Percentiles rank a stretch among this genome's conserved stretches.
Conservation (phyloP, 306 rosid species). For the Quercus wislizeni region DNA sequence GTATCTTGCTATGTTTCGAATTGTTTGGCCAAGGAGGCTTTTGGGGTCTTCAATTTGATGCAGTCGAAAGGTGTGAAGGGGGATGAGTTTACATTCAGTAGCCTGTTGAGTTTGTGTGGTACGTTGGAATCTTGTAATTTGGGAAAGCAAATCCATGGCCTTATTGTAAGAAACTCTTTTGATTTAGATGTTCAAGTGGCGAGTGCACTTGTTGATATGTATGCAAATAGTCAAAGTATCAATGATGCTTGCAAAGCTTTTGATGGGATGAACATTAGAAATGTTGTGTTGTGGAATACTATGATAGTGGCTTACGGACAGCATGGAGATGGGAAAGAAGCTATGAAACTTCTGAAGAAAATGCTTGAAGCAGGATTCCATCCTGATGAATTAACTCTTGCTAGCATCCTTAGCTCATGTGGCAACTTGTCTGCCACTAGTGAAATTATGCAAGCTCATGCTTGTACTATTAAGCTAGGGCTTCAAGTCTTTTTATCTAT, state of each 20-base stretch:
- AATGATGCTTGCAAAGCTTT: conserved; percentile 45
- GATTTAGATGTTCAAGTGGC: conserved; percentile 67
- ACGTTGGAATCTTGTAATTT: conserved; percentile 28
- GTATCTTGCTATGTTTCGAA: conserved; percentile 55
- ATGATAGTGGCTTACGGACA: conserved; percentile 65
- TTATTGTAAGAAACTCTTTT: conserved; percentile 41
- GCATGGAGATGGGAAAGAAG: conserved; percentile 48
- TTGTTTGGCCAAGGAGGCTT: conserved; percentile 40
- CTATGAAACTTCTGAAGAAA: conserved; percentile 48
- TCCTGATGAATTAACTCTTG: conserved; percentile 65
- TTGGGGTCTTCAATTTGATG: conserved; percentile 47
- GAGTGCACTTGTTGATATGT: conserved; percentile 60
- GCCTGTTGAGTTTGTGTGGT: conserved; percentile 45
- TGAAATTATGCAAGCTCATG: conserved; percentile 59
- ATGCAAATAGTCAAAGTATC: conserved; percentile 45
- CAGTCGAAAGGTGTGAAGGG: conserved; percentile 37
- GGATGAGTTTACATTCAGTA: conserved; percentile 70
- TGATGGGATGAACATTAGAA: conserved; percentile 38
- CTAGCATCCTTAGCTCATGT: conserved; percentile 65
- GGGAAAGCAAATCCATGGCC: conserved; percentile 57
- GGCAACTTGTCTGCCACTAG: conserved; percentile 42
- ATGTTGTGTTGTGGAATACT: conserved; percentile 70
- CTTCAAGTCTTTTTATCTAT: conserved; percentile 50
- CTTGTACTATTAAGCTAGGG: conserved; percentile 46
- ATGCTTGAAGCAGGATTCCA: conserved; percentile 45